Conservation (phyloP, 2,329 filamentous ascomycete genomes). For the Microsporum audouinii region DNA sequence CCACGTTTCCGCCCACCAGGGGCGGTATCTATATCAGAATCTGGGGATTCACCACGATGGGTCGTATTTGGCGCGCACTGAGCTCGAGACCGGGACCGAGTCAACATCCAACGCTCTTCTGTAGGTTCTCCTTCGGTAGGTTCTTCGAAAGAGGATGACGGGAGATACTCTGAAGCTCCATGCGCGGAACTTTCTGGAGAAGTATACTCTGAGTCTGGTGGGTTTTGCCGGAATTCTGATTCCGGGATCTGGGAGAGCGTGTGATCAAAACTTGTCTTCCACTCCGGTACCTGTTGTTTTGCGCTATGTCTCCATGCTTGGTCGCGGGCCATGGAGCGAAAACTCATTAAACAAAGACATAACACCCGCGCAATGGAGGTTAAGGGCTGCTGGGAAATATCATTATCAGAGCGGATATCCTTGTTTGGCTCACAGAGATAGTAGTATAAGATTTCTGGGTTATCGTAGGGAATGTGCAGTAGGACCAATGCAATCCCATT, state of each 20-base stretch:
- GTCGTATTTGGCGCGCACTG: slow-evolving; percentile 11
- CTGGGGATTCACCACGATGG: slow-evolving; percentile 11
- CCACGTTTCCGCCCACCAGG: slow-evolving; percentile 16
- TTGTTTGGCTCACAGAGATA: slow-evolving; percentile 19
- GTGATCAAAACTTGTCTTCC: slow-evolving; percentile 17
- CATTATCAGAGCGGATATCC: slow-evolving; percentile 11
- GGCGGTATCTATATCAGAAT: slow-evolving; percentile 12
- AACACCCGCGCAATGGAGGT: slow-evolving; percentile 18
- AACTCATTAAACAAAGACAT: slow-evolving; percentile 20
- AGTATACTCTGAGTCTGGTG: slow-evolving; percentile 12
- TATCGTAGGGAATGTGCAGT: slow-evolving; percentile 16
- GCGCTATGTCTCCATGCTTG: slow-evolving; percentile 18
- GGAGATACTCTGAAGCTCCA: slow-evolving; percentile 14
- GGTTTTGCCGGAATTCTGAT: slow-evolving; percentile 15
- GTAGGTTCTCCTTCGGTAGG: background rate
- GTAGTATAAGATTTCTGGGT: slow-evolving; percentile 20
- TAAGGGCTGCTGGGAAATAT: slow-evolving; percentile 8
- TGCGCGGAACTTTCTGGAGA: background rate
- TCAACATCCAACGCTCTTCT: slow-evolving; percentile 13
- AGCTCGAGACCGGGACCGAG: slow-evolving; percentile 12
- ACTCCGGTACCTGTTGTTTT: slow-evolving; percentile 13
- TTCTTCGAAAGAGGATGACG: slow-evolving; percentile 15
- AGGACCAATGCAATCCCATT: slow-evolving; percentile 17
- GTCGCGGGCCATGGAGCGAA: slow-evolving; percentile 12
- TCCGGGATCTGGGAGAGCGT: slow-evolving; percentile 16